Percentiles rank a stretch among this genome's conserved stretches.
Conservation (phyloP, 192 early-diverging fungal genomes). For the Coemansia umbellata region DNA sequence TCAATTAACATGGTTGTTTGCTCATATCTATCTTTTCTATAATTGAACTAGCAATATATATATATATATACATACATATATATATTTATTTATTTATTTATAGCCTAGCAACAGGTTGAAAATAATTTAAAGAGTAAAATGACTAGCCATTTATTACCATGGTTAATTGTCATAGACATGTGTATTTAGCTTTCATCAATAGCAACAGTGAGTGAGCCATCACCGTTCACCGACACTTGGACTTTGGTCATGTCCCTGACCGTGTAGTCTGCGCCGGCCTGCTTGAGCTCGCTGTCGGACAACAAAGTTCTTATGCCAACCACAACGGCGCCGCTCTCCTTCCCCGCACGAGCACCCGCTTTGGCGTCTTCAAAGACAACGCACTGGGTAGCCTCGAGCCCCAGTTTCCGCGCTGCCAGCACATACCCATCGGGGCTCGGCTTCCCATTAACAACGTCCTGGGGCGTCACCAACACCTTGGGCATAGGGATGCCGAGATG, state of each 20-base stretch:
- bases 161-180: neutral
- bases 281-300: conserved; percentile 9
- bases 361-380: conserved; percentile 41
- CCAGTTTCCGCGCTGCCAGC: conserved; percentile 12
- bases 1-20: too few relatives aligned
- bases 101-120: too few relatives aligned
- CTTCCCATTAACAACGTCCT: conserved; percentile 20
- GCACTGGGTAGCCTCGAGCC: conserved; percentile 3
- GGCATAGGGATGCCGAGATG: conserved; percentile 15
- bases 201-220: conserved; percentile 4
- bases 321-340: conserved; percentile 9
- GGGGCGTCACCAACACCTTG: conserved; percentile 21
- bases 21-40: too few relatives aligned
- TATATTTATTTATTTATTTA: too few relatives aligned
- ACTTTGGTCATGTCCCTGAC: conserved; percentile 34
- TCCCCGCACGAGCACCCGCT: conserved; percentile 14
- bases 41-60: too few relatives aligned
- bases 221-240: neutral
- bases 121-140: too few relatives aligned
- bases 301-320: conserved; percentile 19
- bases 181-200: conserved; percentile 9
- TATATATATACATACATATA: too few relatives aligned
- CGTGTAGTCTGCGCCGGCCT: conserved; percentile 23
- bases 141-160: too few relatives aligned
- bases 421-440: conserved; percentile 33